Evolutionary conservation across 768 basidiomycete species (phyloP), one percentile per base, ranked within the genome.

Genomic region (Xerocomus spinulosus): DNA sequence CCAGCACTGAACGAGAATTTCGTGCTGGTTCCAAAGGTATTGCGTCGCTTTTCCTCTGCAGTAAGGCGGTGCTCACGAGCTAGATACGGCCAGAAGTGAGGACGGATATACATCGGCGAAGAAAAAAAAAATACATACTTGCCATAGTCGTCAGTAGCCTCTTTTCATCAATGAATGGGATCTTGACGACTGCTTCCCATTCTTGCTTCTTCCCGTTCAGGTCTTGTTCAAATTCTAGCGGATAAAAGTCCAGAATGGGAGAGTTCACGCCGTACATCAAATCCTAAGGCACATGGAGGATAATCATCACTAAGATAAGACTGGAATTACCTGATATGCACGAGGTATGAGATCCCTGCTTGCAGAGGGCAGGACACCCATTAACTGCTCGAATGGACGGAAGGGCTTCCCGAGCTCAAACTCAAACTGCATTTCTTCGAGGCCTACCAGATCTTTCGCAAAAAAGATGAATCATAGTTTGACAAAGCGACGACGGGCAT

Each of bases 131-230:
- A 8, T 0, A 51, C 60, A 30, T 13, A 90, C 91, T 68, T 26
- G 73, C 70, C 95, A 99, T 97, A 3, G 94, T 89, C 26, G 72
- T 72, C 26, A 96, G 70, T 18, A 99, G 64, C 43, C 91, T 75
- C 10, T 69, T 56, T 64, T 94, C 82, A 38, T 96, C 84, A 51
- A 99, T 97, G 68, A 99, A 99, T 0, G 96, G 96, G 55, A 99
- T 97, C 71, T 98, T 98, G 45, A 99, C 92, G 42, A 98, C 81
- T 0, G 96, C 95, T 66, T 99, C 96, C 96, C 96, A 99, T 21
- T 97, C 95, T 56, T 87, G 85, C 65, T 93, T 98, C 78, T 99
- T 99, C 26, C 96, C 96, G 56, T 99, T 98, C 62, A 96, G 69
- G 70, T 99, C 96, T 54, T 80, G 82, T 54, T 91, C 92, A 55